Evolutionary conservation across 139 green algal genomes (phyloP).

Genomic region (Pedinophyceae sp.): DNA sequence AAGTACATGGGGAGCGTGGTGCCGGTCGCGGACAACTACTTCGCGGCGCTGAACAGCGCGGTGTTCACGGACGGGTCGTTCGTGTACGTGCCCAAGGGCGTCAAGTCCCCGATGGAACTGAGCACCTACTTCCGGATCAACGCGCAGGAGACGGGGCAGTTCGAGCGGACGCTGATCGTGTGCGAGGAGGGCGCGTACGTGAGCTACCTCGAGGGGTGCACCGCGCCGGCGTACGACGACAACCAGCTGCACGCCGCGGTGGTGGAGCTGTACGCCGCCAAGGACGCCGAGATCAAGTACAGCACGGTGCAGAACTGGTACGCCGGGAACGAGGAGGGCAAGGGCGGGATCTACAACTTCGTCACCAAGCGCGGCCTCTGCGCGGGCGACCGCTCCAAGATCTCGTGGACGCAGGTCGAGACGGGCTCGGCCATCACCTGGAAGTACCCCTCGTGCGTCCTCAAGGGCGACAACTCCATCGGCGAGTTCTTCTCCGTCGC

Average conservation of each 20-base stretch:
- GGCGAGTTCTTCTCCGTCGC: conserved; percentile 98
- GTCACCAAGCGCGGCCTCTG: conserved; percentile 97
- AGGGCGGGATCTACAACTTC: conserved; percentile 99
- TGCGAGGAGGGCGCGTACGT: conserved; percentile 86
- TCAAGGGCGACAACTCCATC: conserved; percentile 80
- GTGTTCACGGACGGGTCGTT: conserved; percentile 97
- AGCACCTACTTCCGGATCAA: conserved; percentile 99
- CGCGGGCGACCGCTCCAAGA: conserved; percentile 79
- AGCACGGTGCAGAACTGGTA: conserved; percentile 99
- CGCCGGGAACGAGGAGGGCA: conserved; percentile 72
- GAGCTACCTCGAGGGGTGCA: conserved; percentile 95
- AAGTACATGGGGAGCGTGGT: conserved; percentile 85
- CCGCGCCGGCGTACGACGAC: conserved; percentile 79
- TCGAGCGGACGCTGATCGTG: conserved; percentile 97
- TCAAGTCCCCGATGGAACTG: conserved; percentile 92
- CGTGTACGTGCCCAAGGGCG: conserved; percentile 95
- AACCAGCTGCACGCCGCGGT: conserved; percentile 97
- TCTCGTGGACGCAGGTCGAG: conserved; percentile 98
- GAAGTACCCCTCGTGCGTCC: conserved; percentile 93
- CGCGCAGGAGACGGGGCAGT: conserved; percentile 86
- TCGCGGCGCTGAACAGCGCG: conserved; percentile 86
- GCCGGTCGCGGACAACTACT: conserved; percentile 94
- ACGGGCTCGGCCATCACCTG: conserved; percentile 96
- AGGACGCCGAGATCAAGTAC: conserved; percentile 96
- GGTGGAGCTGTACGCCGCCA: conserved; percentile 77